A percentile compares a stretch with the other conserved stretches of the same genome.
phyloP scores from a whole-genome alignment of 371 early-diverging fungal species.

The Fennellomyces sp. region DNA sequence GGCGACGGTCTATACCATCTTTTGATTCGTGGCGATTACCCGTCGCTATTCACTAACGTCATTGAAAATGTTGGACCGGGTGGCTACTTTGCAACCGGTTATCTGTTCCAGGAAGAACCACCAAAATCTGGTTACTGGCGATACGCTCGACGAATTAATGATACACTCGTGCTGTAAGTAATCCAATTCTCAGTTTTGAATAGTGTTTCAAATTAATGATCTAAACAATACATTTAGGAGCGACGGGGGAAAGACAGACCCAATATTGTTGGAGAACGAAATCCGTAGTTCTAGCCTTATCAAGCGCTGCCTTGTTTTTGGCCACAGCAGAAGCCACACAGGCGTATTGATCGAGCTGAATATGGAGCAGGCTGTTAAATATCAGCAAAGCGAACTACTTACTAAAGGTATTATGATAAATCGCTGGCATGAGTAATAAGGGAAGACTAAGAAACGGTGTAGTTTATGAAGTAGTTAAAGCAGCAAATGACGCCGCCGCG shows the following conservation, averaged over 20 bases:
- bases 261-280: slow-evolving; percentile 30
- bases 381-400: not conserved
- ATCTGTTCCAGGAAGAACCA: slow-evolving; percentile 20
- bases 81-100: slow-evolving; percentile 30
- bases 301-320: slow-evolving; percentile 24
- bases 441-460: not conserved
- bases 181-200: no score
- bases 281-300: slow-evolving; percentile 22
- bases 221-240: no score
- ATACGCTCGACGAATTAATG: slow-evolving; percentile 30
- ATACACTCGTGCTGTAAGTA: slow-evolving; percentile 32
- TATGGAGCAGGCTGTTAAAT: no score
- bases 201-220: no score
- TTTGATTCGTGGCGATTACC: slow-evolving; percentile 2
- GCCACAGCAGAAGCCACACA: slow-evolving; percentile 25
- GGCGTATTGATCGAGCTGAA: slow-evolving; percentile 23
- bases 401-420: not conserved
- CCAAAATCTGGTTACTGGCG: slow-evolving; percentile 13
- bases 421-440: slow-evolving; percentile 13
- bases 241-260: slow-evolving; percentile 47
- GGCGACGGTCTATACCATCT: not conserved
- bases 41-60: slow-evolving; percentile 12
- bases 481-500: slow-evolving; percentile 26
- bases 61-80: slow-evolving; percentile 13
- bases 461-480: slow-evolving; percentile 26